A percentile compares a stretch with the other conserved stretches of the same genome.
Evolutionary conservation across 768 basidiomycete species (phyloP).

Genomic region (Agaricus subrufescens): DNA sequence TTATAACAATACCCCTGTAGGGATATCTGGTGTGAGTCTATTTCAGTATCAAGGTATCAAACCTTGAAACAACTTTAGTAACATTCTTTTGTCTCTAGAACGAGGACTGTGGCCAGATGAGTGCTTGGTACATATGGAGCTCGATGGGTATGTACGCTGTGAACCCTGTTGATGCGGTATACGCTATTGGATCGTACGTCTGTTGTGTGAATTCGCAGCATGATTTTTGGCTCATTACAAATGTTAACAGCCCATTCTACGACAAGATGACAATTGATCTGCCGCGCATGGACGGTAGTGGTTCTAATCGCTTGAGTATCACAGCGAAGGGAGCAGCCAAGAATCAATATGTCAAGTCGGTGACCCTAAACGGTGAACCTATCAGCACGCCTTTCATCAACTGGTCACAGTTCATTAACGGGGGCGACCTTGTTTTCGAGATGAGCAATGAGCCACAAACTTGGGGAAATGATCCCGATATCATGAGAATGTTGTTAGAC

Average conservation of each 20-base stretch:
- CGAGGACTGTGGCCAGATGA: constrained; percentile 90
- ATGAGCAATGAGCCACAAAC: constrained; percentile 45
- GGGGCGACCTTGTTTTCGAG: constrained; percentile 56
- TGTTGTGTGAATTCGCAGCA: neutral
- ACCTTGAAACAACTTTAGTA: neutral
- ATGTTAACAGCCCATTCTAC: constrained; percentile 37
- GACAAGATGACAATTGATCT: constrained; percentile 52
- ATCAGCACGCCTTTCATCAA: constrained; percentile 44
- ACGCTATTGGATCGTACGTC: constrained; percentile 69
- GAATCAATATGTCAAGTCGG: constrained; percentile 55
- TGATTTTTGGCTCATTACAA: neutral
- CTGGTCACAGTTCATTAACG: constrained; percentile 57
- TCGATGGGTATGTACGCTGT: constrained; percentile 85
- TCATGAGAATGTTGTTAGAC: constrained; percentile 11
- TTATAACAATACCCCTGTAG: constrained; percentile 64
- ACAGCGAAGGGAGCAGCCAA: constrained; percentile 50
- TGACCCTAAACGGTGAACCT: constrained; percentile 49
- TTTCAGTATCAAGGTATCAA: too few relatives aligned
- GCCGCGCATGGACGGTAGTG: constrained; percentile 25
- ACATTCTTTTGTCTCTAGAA: constrained; percentile 40
- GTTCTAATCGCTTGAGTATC: constrained; percentile 40
- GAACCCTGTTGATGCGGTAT: constrained; percentile 72
- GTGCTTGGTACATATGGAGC: constrained; percentile 82
- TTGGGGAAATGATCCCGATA: constrained; percentile 28
- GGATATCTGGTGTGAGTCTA: constrained; percentile 60